A percentile compares a stretch with the other conserved stretches of the same genome.
Evolutionary conservation across 1,284 basidiomycete species (phyloP).

Genomic region (Agaricales sp.): DNA sequence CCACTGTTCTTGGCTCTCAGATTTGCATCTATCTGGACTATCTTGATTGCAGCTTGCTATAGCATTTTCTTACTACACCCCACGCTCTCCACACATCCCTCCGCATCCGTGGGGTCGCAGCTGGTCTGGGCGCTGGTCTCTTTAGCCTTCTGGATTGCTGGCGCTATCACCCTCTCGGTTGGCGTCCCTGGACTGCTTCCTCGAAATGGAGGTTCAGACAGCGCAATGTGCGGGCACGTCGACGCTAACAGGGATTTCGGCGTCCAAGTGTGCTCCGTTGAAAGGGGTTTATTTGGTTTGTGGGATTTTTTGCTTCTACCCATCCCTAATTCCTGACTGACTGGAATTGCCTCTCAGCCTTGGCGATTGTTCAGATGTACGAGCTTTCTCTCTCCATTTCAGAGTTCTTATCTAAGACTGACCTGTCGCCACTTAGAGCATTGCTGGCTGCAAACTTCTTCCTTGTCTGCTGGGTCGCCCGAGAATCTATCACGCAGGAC

Average conservation of each 20-base stretch:
- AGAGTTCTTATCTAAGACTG: background rate
- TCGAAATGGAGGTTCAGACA: background rate
- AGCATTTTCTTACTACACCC: constrained; percentile 48
- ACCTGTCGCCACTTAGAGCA: background rate
- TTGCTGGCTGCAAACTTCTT: background rate
- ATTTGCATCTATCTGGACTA: constrained; percentile 47
- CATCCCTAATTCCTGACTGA: background rate
- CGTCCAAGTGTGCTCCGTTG: background rate
- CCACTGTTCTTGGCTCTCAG: constrained; percentile 19
- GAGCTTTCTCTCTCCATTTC: background rate
- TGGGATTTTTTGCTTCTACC: background rate
- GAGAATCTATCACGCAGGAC: background rate
- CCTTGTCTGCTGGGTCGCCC: background rate
- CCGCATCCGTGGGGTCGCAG: constrained; percentile 47
- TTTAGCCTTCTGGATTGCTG: constrained; percentile 48
- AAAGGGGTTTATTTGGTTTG: background rate
- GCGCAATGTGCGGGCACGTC: no score
- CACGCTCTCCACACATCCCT: constrained; percentile 34
- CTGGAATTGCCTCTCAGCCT: background rate
- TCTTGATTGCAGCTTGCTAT: constrained; percentile 35
- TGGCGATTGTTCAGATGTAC: background rate
- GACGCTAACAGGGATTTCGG: background rate
- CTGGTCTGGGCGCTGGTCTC: constrained; percentile 41
- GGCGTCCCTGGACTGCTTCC: constrained; percentile 30
- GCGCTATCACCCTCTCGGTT: constrained; percentile 35